Evolutionary conservation across 2,329 filamentous ascomycete species (phyloP), one percentile per base, ranked within the genome.

Genomic region (Alternaria sp.): DNA sequence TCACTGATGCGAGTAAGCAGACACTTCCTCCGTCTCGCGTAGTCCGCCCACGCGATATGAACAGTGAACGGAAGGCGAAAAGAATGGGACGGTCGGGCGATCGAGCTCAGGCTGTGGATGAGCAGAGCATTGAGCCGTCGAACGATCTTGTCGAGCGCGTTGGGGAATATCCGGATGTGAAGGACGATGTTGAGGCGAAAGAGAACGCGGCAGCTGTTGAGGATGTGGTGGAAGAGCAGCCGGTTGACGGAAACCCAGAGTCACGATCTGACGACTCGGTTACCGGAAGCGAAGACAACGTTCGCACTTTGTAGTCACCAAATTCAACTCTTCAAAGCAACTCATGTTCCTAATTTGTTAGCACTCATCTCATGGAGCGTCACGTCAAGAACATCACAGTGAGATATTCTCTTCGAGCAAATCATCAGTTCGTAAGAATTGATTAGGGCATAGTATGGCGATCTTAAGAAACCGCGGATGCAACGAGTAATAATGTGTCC

Each of bases 1-100:
- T 78, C 47, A 72, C 69, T 2, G 30, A 69, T 41, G 70, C 70
- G 2, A 69, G 70, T 21, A 50, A 58, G n/a, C 61, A 71, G 26
- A 69, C 63, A 14, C 51, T 65, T 47, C 64, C 69, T 0, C 43
- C 63, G 30, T 51, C 50, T n/a, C 70, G 69, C 54, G 44, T 44
- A 20, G 12, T 61, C 15, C 60, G 63, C 25, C 67, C 66, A 3
- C 64, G 68, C 47, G 63, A 64, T 20, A 53, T 63, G n/a, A 47
- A 58, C 26, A 73, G 71, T 23, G 63, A 10, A 28, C 66, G 71
- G 37, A 70, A 63, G 46, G 18, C 44, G 46, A 70, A 56, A 28
- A 61, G 69, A 41, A 47, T 20, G 15, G 61, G 20, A 1, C 11
- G 12, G 2, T 53, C 20, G 14, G 20, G 28, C 14, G 18, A 33